Conservation (phyloP, 2,329 filamentous ascomycete species). For the Xylaria sp. region DNA sequence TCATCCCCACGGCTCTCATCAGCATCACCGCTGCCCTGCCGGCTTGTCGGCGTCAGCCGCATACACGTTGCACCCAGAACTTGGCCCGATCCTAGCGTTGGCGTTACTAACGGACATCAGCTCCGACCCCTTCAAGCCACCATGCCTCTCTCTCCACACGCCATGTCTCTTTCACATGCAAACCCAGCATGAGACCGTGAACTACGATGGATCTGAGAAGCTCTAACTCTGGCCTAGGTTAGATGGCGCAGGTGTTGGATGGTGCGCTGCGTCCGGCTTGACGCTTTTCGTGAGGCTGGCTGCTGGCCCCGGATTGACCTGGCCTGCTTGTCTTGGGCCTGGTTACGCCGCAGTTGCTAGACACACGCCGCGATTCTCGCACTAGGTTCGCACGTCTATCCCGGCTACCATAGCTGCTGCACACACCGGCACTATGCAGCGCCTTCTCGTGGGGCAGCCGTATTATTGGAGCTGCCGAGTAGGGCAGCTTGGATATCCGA, state of each 20-base stretch:
- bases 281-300: slow-evolving; percentile 16
- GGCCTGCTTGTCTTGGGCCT: not conserved
- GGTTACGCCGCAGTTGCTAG: slow-evolving; percentile 7
- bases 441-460: slow-evolving; percentile 18
- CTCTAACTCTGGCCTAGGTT: not conserved
- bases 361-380: not conserved
- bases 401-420: slow-evolving; percentile 11
- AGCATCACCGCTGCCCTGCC: not conserved
- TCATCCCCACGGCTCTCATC: no score
- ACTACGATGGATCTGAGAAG: not conserved
- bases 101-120: slow-evolving; percentile 16
- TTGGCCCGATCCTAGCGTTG: not conserved
- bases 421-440: slow-evolving; percentile 20
- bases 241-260: not conserved
- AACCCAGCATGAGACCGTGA: slow-evolving; percentile 12
- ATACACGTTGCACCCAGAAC: slow-evolving; percentile 12
- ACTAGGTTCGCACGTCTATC: slow-evolving; percentile 1
- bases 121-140: slow-evolving; percentile 2
- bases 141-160: not conserved
- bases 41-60: slow-evolving; percentile 3
- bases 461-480: no score
- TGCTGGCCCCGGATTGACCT: slow-evolving; percentile 14
- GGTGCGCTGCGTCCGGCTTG: not conserved
- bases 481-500: slow-evolving; percentile 4
- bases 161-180: slow-evolving; percentile 17